phyloP scores from a whole-genome alignment of 345 rosid genomes.

The Ricinus communis region DNA sequence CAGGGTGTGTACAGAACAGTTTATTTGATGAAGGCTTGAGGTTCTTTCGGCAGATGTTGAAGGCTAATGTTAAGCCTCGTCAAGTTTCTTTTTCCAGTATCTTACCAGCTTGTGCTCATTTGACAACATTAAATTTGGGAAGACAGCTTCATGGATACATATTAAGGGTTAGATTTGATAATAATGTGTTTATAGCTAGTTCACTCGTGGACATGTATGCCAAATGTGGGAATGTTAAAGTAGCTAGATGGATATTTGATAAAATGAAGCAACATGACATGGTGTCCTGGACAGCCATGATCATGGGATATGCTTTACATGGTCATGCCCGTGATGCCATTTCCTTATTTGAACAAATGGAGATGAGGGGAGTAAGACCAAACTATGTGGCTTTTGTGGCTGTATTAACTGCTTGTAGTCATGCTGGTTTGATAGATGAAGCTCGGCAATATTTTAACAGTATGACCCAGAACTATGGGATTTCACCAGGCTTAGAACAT shows the following conservation, averaged over 20 bases:
- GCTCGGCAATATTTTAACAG: slow-evolving; percentile 58
- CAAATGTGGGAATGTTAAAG: slow-evolving; percentile 71
- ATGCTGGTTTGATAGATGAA: slow-evolving; percentile 65
- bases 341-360: slow-evolving; percentile 72
- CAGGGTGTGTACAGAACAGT: slow-evolving; percentile 75
- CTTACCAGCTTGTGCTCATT: slow-evolving; percentile 83
- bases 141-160: slow-evolving; percentile 82
- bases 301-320: slow-evolving; percentile 81
- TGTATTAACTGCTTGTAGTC: slow-evolving; percentile 85
- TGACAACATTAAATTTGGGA: slow-evolving; percentile 63
- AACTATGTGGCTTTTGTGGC: slow-evolving; percentile 70
- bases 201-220: slow-evolving; percentile 92
- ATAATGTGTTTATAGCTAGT: slow-evolving; percentile 64
- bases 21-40: slow-evolving; percentile 58
- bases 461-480: slow-evolving; percentile 57
- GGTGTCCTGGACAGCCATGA: slow-evolving; percentile 89
- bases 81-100: slow-evolving; percentile 70
- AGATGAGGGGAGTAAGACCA: slow-evolving; percentile 55
- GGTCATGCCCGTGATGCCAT: slow-evolving; percentile 69
- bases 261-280: slow-evolving; percentile 60
- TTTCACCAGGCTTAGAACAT: slow-evolving; percentile 71
- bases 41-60: slow-evolving; percentile 62
- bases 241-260: slow-evolving; percentile 61
- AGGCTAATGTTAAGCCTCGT: slow-evolving; percentile 50
- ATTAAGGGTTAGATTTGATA: slow-evolving; percentile 49